phyloP scores from a whole-genome alignment of 495 filamentous ascomycete genomes.

The Jackrogersella multiformis region DNA sequence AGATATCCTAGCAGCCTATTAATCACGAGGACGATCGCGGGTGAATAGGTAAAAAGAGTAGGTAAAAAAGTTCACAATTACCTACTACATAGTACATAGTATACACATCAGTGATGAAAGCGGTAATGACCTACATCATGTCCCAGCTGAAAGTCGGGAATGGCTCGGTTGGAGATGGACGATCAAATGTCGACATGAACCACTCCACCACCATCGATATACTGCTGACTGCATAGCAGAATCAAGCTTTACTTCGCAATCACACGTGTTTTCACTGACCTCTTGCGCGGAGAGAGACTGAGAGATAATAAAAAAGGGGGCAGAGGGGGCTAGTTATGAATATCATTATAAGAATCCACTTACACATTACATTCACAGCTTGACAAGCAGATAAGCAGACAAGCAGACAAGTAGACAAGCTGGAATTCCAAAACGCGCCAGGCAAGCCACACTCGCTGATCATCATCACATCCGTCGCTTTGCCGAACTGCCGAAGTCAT shows the following conservation, averaged over 20 bases:
- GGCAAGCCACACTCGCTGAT: constrained; percentile 36
- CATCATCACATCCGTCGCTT: constrained; percentile 33
- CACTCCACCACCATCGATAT: constrained; percentile 33
- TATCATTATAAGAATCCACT: constrained; percentile 41
- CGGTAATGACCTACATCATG: constrained; percentile 14
- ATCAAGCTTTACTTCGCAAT: constrained; percentile 34
- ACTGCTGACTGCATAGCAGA: constrained; percentile 27
- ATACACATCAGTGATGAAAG: too few relatives aligned
- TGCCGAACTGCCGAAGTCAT: constrained; percentile 19
- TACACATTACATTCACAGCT: background rate
- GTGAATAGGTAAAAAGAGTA: constrained; percentile 6
- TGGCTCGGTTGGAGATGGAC: constrained; percentile 10
- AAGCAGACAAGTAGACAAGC: too few relatives aligned
- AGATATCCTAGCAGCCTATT: too few relatives aligned
- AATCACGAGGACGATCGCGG: constrained; percentile 6
- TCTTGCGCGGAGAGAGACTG: background rate
- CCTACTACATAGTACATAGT: too few relatives aligned
- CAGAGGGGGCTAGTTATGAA: constrained; percentile 12
- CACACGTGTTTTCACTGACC: constrained; percentile 2
- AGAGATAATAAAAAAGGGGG: constrained; percentile 6
- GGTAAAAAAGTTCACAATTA: background rate
- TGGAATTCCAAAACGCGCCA: constrained; percentile 36
- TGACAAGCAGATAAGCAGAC: too few relatives aligned
- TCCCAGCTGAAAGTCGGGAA: constrained; percentile 8
- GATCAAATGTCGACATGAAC: constrained; percentile 22